Evolutionary conservation across 495 filamentous ascomycete genomes (phyloP).

Genomic region (Aspergillus bertholletiae): DNA sequence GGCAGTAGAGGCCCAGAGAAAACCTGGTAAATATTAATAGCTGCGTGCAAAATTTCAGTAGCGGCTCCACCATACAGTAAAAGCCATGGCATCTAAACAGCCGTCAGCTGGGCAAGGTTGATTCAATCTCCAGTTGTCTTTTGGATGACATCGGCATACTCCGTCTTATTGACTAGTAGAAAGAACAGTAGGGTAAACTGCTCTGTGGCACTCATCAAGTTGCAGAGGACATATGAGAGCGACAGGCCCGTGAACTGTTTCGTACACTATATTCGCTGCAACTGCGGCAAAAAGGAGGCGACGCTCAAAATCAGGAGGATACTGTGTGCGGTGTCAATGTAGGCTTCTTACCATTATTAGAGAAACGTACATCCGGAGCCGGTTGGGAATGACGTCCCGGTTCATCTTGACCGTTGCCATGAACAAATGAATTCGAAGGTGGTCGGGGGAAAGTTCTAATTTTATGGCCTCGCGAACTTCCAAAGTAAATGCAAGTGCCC

Average conservation of each 20-base stretch:
- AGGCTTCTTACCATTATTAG: not conserved
- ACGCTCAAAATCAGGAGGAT: not conserved
- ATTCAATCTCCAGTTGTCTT: constrained; percentile 5
- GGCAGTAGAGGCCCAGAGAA: not conserved
- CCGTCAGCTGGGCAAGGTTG: constrained; percentile 5
- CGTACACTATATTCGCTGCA: not conserved
- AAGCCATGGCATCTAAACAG: not conserved
- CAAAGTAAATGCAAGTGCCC: not conserved
- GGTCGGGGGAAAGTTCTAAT: not conserved
- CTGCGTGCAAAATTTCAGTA: not conserved
- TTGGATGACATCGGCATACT: not conserved
- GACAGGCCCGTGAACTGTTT: constrained; percentile 15
- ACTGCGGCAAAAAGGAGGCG: constrained; percentile 6
- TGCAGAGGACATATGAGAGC: constrained; percentile 16
- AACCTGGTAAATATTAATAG: not conserved
- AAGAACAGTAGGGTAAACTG: constrained; percentile 5
- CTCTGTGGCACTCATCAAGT: constrained; percentile 8
- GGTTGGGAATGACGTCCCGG: not conserved
- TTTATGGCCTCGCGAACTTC: not conserved
- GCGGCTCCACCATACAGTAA: not conserved
- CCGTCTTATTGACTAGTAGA: not conserved
- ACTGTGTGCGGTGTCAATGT: not conserved
- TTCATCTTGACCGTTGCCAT: not conserved
- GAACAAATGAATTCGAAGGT: not conserved
- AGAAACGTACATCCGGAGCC: not conserved